A percentile compares a stretch with the other conserved stretches of the same genome.
Conservation (phyloP, 805 yeast species). For the Tetrapisispora taiwanensis region DNA sequence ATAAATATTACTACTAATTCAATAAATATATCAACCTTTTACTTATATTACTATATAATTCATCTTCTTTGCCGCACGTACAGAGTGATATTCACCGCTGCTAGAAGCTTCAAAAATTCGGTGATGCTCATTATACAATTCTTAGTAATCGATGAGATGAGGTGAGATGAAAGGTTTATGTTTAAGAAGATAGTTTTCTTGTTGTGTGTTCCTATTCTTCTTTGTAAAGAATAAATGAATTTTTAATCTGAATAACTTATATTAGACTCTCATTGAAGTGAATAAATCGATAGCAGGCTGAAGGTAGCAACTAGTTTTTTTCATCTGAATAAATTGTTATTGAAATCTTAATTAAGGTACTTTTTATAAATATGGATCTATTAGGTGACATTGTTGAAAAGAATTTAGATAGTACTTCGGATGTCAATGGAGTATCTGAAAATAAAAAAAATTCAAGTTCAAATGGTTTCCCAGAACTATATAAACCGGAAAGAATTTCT, state of each 20-base stretch:
- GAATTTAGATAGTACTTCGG: constrained; percentile 23
- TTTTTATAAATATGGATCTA: constrained; percentile 43
- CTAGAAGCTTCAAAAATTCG: background rate
- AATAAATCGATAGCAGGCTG: too few relatives aligned
- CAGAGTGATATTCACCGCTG: background rate
- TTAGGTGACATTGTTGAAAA: constrained; percentile 67
- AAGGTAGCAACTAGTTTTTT: too few relatives aligned
- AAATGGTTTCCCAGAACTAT: constrained; percentile 27
- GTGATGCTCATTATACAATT: too few relatives aligned
- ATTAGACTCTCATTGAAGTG: too few relatives aligned
- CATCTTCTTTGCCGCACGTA: background rate
- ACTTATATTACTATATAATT: too few relatives aligned
- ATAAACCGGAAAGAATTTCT: constrained; percentile 33
- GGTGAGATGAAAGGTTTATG: constrained; percentile 1
- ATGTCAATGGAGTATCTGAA: background rate
- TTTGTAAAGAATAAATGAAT: too few relatives aligned
- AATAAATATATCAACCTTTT: too few relatives aligned
- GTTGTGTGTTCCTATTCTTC: too few relatives aligned
- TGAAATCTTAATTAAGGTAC: background rate
- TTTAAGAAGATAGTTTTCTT: too few relatives aligned
- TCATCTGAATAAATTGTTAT: too few relatives aligned
- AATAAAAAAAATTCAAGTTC: background rate
- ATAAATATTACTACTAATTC: too few relatives aligned
- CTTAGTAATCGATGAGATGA: background rate
- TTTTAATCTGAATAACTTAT: too few relatives aligned